phyloP scores from a whole-genome alignment of 306 rosid genomes.

The Senna tora region DNA sequence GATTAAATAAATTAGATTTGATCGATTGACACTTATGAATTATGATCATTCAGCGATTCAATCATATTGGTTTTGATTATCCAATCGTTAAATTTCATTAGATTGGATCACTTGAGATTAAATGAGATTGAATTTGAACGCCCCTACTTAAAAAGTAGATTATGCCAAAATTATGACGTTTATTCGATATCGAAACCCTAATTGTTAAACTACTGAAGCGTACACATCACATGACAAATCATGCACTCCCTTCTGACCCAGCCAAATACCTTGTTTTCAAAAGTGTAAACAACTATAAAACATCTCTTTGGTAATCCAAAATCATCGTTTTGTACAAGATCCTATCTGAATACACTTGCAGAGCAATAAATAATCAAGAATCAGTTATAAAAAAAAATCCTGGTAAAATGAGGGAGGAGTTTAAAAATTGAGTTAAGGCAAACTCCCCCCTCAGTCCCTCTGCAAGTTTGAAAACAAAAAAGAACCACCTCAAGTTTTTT shows the following conservation, averaged over 20 bases:
- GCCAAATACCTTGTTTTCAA: slow-evolving; percentile 6
- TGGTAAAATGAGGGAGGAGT: neutral
- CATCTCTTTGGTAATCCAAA: neutral
- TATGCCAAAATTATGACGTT: too few species aligned
- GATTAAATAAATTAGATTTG: too few species aligned
- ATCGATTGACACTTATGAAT: too few species aligned
- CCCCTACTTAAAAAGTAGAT: too few species aligned
- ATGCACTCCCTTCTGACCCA: neutral
- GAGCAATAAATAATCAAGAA: slow-evolving; percentile 27
- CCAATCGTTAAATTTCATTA: too few species aligned
- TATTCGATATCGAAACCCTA: too few species aligned
- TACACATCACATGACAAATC: neutral
- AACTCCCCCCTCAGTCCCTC: slow-evolving; percentile 22
- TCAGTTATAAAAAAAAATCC: slow-evolving; percentile 9
- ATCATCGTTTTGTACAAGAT: slow-evolving; percentile 16
- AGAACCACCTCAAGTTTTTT: neutral
- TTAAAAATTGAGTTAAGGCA: neutral
- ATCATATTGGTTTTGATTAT: too few species aligned
- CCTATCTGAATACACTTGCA: slow-evolving; percentile 16
- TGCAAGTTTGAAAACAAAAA: neutral
- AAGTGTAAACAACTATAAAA: neutral
- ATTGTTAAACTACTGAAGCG: too few species aligned
- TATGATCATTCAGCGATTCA: too few species aligned
- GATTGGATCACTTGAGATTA: too few species aligned
- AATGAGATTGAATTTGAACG: too few species aligned